phyloP scores from a whole-genome alignment of 2,329 filamentous ascomycete species.

The Xylariaceae sp. region DNA sequence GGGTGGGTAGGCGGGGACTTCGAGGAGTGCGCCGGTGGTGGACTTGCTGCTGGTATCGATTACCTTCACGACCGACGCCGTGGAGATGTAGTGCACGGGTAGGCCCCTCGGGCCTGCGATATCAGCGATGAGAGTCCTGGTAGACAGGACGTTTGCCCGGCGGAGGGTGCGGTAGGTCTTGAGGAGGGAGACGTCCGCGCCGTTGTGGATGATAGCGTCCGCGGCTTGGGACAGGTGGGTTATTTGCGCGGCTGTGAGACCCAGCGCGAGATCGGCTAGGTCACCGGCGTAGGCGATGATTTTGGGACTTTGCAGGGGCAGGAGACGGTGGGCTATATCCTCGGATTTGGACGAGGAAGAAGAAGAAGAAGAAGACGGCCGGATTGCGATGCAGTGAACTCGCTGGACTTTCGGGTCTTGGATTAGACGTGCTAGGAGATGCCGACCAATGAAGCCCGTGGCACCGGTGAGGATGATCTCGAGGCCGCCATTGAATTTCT shows the following conservation, averaged over 20 bases:
- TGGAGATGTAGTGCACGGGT: conserved; percentile 14
- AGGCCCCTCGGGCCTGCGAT: conserved; percentile 4
- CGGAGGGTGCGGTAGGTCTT: conserved; percentile 25
- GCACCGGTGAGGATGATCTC: conserved; percentile 18
- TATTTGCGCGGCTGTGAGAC: conserved; percentile 29
- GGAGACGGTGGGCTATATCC: too few species aligned
- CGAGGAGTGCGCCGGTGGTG: too few species aligned
- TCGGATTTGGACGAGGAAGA: too few species aligned
- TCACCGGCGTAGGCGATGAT: conserved; percentile 33
- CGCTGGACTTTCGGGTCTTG: background rate
- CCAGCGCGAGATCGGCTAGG: conserved; percentile 31
- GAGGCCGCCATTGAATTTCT: conserved; percentile 1
- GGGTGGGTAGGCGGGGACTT: too few species aligned
- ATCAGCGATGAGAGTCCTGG: conserved; percentile 23
- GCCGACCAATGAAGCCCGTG: conserved; percentile 13
- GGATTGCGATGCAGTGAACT: conserved; percentile 21
- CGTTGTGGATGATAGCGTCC: conserved; percentile 46
- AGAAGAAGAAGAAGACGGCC: too few species aligned
- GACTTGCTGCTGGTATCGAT: too few species aligned
- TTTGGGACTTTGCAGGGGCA: too few species aligned
- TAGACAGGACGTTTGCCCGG: conserved; percentile 23
- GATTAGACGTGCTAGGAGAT: conserved; percentile 7
- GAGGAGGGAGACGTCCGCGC: conserved; percentile 28
- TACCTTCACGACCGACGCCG: conserved; percentile 2
- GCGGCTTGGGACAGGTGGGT: conserved; percentile 22